These are phyloP conservation scores for Tricholoma terreum DNA, from an alignment of 768 basidiomycete genomes.

Conservation along the genomic window DNA sequence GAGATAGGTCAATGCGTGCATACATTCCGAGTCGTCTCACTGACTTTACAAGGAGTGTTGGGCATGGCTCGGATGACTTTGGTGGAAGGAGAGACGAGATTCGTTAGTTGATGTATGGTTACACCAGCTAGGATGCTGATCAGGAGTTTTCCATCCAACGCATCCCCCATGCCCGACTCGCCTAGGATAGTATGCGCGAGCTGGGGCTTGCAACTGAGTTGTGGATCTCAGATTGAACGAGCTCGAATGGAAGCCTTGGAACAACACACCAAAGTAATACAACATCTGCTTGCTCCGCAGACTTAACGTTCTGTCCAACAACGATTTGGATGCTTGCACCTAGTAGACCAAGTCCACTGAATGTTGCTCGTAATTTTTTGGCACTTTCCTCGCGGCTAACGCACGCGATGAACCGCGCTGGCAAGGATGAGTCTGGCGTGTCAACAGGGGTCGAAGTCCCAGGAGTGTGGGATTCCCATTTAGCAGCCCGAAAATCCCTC, in stretches of 20 bases:
- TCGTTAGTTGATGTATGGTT: conserved; percentile 75
- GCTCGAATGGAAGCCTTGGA: neutral
- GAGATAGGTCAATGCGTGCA: neutral
- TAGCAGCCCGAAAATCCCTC: conserved; percentile 17
- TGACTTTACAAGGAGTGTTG: conserved; percentile 93
- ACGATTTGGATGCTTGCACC: conserved; percentile 70
- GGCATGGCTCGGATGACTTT: conserved; percentile 96
- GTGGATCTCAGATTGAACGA: conserved; percentile 1
- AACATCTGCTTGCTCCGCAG: conserved; percentile 76
- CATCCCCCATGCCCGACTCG: conserved; percentile 75
- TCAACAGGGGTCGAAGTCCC: conserved; percentile 71
- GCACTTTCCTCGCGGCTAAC: conserved; percentile 80
- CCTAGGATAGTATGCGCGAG: conserved; percentile 71
- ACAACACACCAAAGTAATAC: conserved; percentile 77
- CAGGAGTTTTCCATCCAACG: conserved; percentile 84
- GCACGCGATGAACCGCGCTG: conserved; percentile 80
- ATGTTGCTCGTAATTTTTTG: conserved; percentile 58
- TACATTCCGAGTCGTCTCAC: conserved; percentile 12
- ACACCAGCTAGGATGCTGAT: conserved; percentile 99
- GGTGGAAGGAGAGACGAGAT: conserved; percentile 73
- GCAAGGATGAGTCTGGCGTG: conserved; percentile 64
- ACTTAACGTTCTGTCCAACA: conserved; percentile 65
- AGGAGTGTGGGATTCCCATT: conserved; percentile 51
- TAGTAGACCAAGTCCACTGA: conserved; percentile 53
- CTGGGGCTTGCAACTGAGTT: conserved; percentile 87